A percentile compares a stretch with the other conserved stretches of the same genome.
phyloP scores from a whole-genome alignment of 2,329 filamentous ascomycete species.

The Colletotrichum eremochloae region DNA sequence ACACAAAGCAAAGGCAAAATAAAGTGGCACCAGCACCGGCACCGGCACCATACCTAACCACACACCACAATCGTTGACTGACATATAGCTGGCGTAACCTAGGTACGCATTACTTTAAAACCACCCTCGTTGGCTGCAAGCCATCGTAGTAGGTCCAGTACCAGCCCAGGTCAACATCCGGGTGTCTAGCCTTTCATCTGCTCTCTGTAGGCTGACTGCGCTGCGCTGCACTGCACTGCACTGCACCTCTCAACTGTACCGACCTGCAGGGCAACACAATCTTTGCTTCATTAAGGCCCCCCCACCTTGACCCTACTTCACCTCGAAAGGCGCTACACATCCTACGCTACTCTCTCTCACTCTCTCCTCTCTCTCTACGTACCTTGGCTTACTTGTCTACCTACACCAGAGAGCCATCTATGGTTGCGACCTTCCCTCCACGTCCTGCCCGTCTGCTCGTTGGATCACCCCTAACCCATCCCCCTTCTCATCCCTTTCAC shows the following conservation, averaged over 20 bases:
- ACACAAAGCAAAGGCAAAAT: conserved; percentile 16
- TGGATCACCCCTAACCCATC: conserved; percentile 13
- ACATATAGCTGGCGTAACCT: background rate
- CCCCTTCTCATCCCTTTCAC: conserved; percentile 21
- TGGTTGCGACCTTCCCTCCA: conserved; percentile 18
- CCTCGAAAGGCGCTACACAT: conserved; percentile 41
- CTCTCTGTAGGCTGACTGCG: background rate
- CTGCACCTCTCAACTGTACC: conserved; percentile 26
- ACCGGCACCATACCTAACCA: background rate
- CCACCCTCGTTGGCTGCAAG: conserved; percentile 21
- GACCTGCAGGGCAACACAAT: conserved; percentile 39
- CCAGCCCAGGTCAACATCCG: background rate
- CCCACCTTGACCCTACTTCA: conserved; percentile 38
- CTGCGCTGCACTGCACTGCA: conserved; percentile 5
- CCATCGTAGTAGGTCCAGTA: conserved; percentile 3
- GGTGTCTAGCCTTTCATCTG: conserved; percentile 3
- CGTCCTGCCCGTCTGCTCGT: conserved; percentile 13
- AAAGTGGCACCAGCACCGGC: conserved; percentile 15
- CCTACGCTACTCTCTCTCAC: conserved; percentile 13
- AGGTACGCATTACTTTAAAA: conserved; percentile 7
- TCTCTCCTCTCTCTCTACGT: background rate
- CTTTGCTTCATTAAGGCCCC: conserved; percentile 25
- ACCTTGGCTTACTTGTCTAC: conserved; percentile 1
- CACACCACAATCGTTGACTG: conserved; percentile 5
- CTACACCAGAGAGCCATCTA: conserved; percentile 30